Evolutionary conservation across 176 grass and related monocot genomes (phyloP).

Genomic region (Eragrostis curvula): DNA sequence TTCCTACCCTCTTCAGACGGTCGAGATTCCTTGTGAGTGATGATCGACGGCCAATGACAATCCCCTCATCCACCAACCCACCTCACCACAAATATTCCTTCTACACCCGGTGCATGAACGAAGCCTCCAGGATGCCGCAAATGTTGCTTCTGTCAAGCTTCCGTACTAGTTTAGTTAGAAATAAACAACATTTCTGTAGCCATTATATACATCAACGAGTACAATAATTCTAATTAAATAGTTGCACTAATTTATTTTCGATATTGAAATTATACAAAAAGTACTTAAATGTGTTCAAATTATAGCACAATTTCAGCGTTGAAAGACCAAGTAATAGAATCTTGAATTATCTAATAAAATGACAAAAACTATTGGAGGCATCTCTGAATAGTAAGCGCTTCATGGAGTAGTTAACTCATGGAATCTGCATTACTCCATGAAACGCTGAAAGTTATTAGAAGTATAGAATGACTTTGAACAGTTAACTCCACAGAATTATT

Average conservation of each 20-base stretch:
- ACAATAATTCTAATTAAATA: too few relatives aligned
- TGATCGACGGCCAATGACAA: constrained; percentile 40
- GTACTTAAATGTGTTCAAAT: not conserved
- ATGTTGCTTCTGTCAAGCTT: too few relatives aligned
- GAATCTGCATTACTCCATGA: too few relatives aligned
- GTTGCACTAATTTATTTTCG: not conserved
- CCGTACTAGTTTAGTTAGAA: not conserved
- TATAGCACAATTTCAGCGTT: not conserved
- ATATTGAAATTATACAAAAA: not conserved
- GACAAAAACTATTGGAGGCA: not conserved
- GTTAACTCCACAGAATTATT: not conserved
- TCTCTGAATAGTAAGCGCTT: not conserved
- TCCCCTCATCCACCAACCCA: constrained; percentile 63
- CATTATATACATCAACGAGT: too few relatives aligned
- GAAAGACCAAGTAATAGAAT: not conserved
- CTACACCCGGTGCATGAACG: constrained; percentile 22
- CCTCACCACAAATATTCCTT: not conserved
- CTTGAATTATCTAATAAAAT: too few relatives aligned
- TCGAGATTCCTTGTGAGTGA: constrained; percentile 17
- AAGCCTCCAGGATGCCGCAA: not conserved
- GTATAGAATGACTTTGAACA: too few relatives aligned
- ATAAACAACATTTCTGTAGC: not conserved
- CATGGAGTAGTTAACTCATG: too few relatives aligned
- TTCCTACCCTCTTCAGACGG: constrained; percentile 68
- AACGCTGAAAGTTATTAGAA: too few relatives aligned